Base-by-base conservation (phyloP, 768 basidiomycete species). In the Tylopilus rubrobrunneus region DNA sequence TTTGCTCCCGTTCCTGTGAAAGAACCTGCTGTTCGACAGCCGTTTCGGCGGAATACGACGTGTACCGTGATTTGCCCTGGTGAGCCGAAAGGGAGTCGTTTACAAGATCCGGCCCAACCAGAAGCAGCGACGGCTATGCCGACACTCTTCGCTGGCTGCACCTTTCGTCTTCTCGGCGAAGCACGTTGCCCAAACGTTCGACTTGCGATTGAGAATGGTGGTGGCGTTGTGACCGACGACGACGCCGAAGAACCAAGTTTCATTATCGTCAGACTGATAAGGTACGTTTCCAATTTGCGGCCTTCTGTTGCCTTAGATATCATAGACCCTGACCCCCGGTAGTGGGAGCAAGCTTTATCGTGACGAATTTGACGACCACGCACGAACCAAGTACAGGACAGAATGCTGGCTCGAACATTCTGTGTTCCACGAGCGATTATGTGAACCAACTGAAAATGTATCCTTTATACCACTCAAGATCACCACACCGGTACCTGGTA, bases 381-480 rank as follows among this genome's bases (percentile, higher is more conserved):
- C 75, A 57, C 76, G 80, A 44, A 51, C 59, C 4, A 85, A 83
- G 59, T 91, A 84, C 62, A 81, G 93, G 42, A 96, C 94, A 0
- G 94, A 97, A 68, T 95, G 91, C 65, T 98, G 94, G 94, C 75
- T 98, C 1, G 94, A 98, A 67, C 81, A 81, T 42, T 96, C 90
- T 61, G 78, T 92, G 14, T 86, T 81, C 50, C 83, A 86, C 53
- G 86, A 89, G 43, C 77, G 80, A n/a, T 71, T 96, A 48, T 86
- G 87, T 62, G 67, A 72, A 17, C 74, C 28, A 1, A 49, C 84
- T 1, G 87, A 87, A 41, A 84, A 92, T 57, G 65, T 89, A 12
- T 80, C 84, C 0, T 92, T 90, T 61, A 69, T 69, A 4, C 93
- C 93, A 1, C 73, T 97, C 15, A 71, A 61, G 4, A 76, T 86